Conservation (phyloP, 176 grass and related monocot species). For the Tillandsia fasciculata region DNA sequence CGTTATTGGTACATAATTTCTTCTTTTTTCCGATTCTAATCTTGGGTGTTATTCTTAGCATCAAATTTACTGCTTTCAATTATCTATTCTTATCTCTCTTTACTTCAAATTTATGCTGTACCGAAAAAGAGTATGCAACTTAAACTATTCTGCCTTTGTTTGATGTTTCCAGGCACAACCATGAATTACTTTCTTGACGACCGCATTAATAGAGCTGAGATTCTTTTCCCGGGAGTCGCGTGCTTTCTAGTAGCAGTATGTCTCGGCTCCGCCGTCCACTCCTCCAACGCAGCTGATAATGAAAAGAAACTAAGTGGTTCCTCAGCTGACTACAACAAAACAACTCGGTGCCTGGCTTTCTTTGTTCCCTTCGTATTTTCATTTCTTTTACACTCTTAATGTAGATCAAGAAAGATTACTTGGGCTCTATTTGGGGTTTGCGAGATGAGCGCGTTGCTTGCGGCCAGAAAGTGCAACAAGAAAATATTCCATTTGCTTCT, state of each 20-base stretch:
- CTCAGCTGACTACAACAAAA: conserved; percentile 20
- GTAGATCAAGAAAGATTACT: neutral
- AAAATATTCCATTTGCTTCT: too few species aligned
- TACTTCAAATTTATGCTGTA: neutral
- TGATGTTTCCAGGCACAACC: conserved; percentile 51
- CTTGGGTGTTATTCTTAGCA: neutral
- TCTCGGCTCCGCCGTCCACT: conserved; percentile 78
- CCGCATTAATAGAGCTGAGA: conserved; percentile 71
- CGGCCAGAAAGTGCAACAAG: too few species aligned
- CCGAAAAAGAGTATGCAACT: neutral
- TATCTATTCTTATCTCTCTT: neutral
- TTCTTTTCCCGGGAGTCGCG: conserved; percentile 79
- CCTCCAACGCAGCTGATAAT: conserved; percentile 83
- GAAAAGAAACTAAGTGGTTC: conserved; percentile 57
- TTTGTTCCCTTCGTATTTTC: neutral
- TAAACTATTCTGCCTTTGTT: neutral
- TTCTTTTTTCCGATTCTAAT: neutral
- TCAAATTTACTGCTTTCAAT: neutral
- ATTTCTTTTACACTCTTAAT: neutral
- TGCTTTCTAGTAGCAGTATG: conserved; percentile 86
- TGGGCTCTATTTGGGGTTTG: neutral
- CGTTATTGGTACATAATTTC: conserved; percentile 53
- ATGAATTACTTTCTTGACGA: conserved; percentile 91
- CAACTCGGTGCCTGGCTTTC: conserved; percentile 20
- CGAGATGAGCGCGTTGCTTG: too few species aligned